These are phyloP conservation scores for Moelleriella libera DNA, from an alignment of 2,329 filamentous ascomycete genomes.

Conservation along the genomic window DNA sequence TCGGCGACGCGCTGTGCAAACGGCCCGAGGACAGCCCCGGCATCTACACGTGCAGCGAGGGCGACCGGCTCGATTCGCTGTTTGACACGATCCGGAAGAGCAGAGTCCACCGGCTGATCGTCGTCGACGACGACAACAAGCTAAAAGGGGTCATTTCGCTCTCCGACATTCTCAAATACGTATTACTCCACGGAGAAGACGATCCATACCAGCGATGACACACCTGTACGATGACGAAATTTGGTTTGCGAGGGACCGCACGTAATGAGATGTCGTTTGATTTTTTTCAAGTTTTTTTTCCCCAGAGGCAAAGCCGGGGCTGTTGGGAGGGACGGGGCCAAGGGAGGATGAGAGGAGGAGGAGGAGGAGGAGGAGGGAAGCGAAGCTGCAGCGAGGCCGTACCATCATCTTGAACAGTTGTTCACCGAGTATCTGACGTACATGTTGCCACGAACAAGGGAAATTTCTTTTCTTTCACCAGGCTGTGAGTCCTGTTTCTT, in stretches of 20 bases:
- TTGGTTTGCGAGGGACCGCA: not conserved
- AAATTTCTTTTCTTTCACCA: not conserved
- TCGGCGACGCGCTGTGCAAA: conserved; percentile 80
- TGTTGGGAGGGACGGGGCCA: too few species aligned
- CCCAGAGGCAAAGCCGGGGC: too few species aligned
- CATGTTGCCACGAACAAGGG: too few species aligned
- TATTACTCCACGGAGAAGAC: conserved; percentile 67
- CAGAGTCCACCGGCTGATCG: conserved; percentile 80
- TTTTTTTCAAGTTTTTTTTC: too few species aligned
- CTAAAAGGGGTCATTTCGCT: conserved; percentile 84
- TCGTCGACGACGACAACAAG: conserved; percentile 79
- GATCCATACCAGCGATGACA: conserved; percentile 16
- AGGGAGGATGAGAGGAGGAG: too few species aligned
- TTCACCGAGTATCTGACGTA: too few species aligned
- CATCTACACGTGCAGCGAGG: conserved; percentile 88
- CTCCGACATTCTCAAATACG: conserved; percentile 93
- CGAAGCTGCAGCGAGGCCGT: too few species aligned
- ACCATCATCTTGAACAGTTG: too few species aligned
- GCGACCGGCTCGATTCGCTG: conserved; percentile 86
- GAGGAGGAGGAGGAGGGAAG: too few species aligned
- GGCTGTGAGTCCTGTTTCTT: not conserved
- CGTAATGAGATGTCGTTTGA: too few species aligned
- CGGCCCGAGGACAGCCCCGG: conserved; percentile 84
- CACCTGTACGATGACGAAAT: not conserved
- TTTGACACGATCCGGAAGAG: conserved; percentile 96